Base-by-base conservation (phyloP, 108 stramenopile species). In the Cylindrotheca fusiformis region DNA sequence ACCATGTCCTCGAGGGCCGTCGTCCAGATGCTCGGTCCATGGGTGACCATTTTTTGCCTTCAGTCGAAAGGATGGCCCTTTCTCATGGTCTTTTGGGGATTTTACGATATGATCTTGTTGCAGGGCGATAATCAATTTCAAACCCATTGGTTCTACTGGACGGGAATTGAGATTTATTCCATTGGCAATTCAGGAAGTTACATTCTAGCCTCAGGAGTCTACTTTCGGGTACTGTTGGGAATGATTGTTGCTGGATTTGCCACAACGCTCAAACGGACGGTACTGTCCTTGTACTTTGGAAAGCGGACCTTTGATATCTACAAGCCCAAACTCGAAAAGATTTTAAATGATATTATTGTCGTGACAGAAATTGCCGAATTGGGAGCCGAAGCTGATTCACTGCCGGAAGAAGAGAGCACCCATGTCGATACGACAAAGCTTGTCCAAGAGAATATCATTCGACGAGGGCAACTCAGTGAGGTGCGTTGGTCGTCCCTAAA, bases 61-160 rank as follows among this genome's bases (percentile, higher is more conserved):
- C 78, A 90, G 59, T 80, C 85, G 27, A 82, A 79, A 50, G 92
- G 92, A 12, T 90, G 85, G 87, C 92, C 92, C 1, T 83, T 90
- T 30, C 3, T 88, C 12, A 10, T 79, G 0, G 60, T 57, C 29
- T 61, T 57, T 28, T 93, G 91, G 91, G 82, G 74, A 5, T 8
- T 83, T 12, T 74, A 70, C 62, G 83, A 82, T 45, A 65, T 86
- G 56, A 2, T 78, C 8, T 50, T 93, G 17, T 54, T 93, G 14
- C 83, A 89, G 30, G 86, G 77, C 6, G 55, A 64, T 25, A 71
- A 65, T 54, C 48, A 47, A 30, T 77, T 65, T 46, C 64, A 64
- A 36, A 41, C 63, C 27, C 68, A 79, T 55, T 88, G 91, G 91
- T 67, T 92, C 6, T 81, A 75, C 47, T 88, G 72, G 55, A 75